Base-by-base conservation (phyloP, 2,329 filamentous ascomycete species). In the Diaporthe sp. region DNA sequence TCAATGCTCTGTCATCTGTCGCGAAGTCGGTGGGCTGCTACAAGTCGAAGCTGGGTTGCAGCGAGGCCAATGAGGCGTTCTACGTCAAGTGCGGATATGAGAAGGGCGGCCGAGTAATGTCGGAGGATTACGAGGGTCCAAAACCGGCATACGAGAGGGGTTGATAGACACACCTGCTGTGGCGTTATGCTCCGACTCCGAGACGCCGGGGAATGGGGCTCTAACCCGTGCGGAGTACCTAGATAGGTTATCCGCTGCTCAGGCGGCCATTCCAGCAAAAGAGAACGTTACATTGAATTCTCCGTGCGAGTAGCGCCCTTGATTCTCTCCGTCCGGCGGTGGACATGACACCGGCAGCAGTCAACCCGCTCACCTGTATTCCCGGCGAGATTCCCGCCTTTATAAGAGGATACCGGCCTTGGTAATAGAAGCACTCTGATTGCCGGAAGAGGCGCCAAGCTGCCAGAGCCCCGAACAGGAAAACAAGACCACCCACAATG, bases 91-190 rank as follows among this genome's bases (percentile, higher is more conserved):
- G 65, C 17, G 65, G 46, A 13, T 68, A 53, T 19, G 34, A 68
- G 15, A 68, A 53, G 62, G 62, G 62, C 62, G 62, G 62, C 22
- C 49, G 62, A 39, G 46, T 68, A 17, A 53, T 68, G 62, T 53
- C 62, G 31, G 44, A 68, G 62, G 25, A 22, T 3, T 68, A 68
- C n/a, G 31, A 68, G 22, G 46, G 65, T 39, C 39, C 46, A 37
- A 53, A 12, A 19, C 49, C 65, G 46, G 65, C 46, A 12, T 68
- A 53, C 22, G 62, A 68, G 62, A 68, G 42, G 31, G 62, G 62
- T 49, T 53, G 62, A 68, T 68, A 51, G 44, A 22, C 44, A 9
- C 0, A 1, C 44, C 44, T 19, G 3, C 15, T 37, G 12, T 44
- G n/a, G 31, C 31, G n/a, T n/a, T 28, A 13, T 42, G 37, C 58